Conservation (phyloP, 805 yeast genomes). For the Saturnispora sanitii region DNA sequence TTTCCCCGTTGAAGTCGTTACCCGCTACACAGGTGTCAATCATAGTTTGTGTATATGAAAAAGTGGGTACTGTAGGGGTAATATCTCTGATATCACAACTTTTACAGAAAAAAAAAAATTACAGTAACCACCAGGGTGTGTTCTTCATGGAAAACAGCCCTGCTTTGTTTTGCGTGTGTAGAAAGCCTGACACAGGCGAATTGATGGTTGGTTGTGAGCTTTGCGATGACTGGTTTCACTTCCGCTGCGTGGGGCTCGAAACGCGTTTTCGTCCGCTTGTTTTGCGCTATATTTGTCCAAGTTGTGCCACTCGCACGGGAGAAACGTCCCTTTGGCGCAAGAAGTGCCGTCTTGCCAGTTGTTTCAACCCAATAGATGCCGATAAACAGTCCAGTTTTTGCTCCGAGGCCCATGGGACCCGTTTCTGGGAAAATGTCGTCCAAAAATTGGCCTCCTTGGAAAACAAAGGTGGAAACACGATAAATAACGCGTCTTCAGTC, state of each 20-base stretch:
- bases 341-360: conserved; percentile 54
- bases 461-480: no score
- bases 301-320: conserved; percentile 44
- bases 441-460: no score
- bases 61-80: no score
- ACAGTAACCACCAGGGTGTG: conserved; percentile 1
- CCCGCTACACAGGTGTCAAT: conserved; percentile 15
- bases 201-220: conserved; percentile 93
- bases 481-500: conserved; percentile 10
- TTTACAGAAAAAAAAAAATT: background rate
- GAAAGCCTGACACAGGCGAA: conserved; percentile 67
- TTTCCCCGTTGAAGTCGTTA: conserved; percentile 23
- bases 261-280: conserved; percentile 44
- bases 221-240: conserved; percentile 94
- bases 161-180: conserved; percentile 67
- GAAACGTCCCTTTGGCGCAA: conserved; percentile 63
- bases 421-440: conserved; percentile 30
- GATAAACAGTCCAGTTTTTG: conserved; percentile 86
- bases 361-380: no score
- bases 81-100: background rate
- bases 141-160: conserved; percentile 33
- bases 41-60: no score
- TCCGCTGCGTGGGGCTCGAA: conserved; percentile 59
- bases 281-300: conserved; percentile 59
- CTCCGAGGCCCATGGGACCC: conserved; percentile 55